Percentiles rank a stretch among this genome's conserved stretches.
These are phyloP conservation scores for Staphylotrichum longicolle DNA, from an alignment of 495 filamentous ascomycete species.

Conservation along the genomic window DNA sequence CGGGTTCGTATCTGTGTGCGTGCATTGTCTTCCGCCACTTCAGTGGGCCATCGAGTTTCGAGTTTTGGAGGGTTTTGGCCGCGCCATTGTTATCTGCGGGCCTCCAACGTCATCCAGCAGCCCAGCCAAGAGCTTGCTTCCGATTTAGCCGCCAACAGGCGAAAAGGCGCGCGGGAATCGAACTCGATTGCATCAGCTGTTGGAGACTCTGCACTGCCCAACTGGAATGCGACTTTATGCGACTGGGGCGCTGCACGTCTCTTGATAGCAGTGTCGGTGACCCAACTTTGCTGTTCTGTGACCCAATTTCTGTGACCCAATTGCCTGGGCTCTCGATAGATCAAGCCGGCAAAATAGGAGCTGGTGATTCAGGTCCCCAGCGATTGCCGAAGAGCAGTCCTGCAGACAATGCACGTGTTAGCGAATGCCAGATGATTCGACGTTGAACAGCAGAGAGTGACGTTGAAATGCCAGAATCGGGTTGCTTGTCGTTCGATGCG, in stretches of 20 bases:
- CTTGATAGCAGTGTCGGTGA: no score
- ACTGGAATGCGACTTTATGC: no score
- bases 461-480: neutral
- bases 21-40: slow-evolving; percentile 15
- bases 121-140: slow-evolving; percentile 3
- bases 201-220: neutral
- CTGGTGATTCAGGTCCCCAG: neutral
- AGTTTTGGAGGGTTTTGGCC: neutral
- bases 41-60: slow-evolving; percentile 20
- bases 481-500: neutral
- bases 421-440: neutral
- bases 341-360: neutral
- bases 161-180: neutral
- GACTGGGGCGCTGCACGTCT: no score
- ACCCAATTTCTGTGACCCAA: no score
- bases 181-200: slow-evolving; percentile 6
- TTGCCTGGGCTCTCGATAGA: no score
- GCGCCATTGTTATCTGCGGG: slow-evolving; percentile 5
- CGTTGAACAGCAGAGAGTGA: no score
- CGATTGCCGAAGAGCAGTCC: neutral
- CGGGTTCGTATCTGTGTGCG: no score
- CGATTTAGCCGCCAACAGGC: slow-evolving; percentile 7
- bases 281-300: no score
- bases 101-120: slow-evolving; percentile 14
- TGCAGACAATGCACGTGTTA: neutral